Percentiles rank a stretch among this genome's conserved stretches.
Conservation (phyloP, 1,284 basidiomycete genomes). For the Leccinum colubrinum region DNA sequence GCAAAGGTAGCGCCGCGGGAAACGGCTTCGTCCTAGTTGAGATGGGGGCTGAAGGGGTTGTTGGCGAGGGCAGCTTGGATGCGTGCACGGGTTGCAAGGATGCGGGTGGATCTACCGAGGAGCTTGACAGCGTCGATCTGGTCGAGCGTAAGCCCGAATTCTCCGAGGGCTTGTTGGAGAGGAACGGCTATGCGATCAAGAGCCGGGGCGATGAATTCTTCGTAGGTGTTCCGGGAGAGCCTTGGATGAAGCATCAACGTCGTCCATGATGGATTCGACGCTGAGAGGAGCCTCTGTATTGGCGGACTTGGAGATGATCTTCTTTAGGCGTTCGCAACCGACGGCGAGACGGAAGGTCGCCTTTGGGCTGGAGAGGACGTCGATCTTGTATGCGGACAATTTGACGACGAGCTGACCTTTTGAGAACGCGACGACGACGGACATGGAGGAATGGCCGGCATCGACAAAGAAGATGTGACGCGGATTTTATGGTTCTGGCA, state of each 20-base stretch:
- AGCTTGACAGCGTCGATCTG: too few relatives aligned
- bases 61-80: too few relatives aligned
- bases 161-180: too few relatives aligned
- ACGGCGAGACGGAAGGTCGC: slow-evolving; percentile 86
- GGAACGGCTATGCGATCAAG: too few relatives aligned
- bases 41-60: too few relatives aligned
- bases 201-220: too few relatives aligned
- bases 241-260: too few relatives aligned
- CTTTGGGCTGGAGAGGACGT: slow-evolving; percentile 87
- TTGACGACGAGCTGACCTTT: slow-evolving; percentile 83
- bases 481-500: not conserved
- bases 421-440: slow-evolving; percentile 87
- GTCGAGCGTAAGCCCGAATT: too few relatives aligned
- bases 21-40: slow-evolving; percentile 95
- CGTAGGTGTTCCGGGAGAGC: too few relatives aligned
- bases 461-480: slow-evolving; percentile 90
- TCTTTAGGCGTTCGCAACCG: slow-evolving; percentile 87
- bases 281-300: not conserved
- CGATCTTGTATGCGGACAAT: slow-evolving; percentile 70
- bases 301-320: slow-evolving; percentile 16
- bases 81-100: too few relatives aligned
- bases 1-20: slow-evolving; percentile 76
- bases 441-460: slow-evolving; percentile 87
- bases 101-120: too few relatives aligned
- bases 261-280: too few relatives aligned